phyloP scores from a whole-genome alignment of 768 basidiomycete genomes.

The Termitomyces sp. region DNA sequence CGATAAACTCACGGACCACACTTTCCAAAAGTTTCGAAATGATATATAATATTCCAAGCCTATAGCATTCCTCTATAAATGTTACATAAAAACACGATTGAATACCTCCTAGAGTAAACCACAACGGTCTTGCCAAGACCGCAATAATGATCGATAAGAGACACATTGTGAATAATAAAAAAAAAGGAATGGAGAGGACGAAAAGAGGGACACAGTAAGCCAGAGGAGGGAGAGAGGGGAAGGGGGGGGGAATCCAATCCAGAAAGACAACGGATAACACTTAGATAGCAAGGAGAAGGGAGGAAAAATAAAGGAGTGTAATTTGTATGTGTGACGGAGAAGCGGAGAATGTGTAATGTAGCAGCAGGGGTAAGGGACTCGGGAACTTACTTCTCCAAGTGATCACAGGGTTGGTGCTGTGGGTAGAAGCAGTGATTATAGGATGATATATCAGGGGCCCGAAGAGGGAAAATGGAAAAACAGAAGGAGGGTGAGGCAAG shows the following conservation, averaged over 20 bases:
- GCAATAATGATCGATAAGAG: conserved; percentile 10
- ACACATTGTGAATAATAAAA: conserved; percentile 12
- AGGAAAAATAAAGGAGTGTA: conserved; percentile 12
- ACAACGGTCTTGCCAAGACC: conserved; percentile 27
- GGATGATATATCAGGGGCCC: conserved; percentile 1
- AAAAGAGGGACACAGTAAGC: conserved; percentile 14
- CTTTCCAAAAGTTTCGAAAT: not conserved
- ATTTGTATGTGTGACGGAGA: conserved; percentile 1
- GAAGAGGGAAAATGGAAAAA: not conserved
- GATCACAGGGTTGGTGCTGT: not conserved
- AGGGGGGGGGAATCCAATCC: conserved; percentile 14
- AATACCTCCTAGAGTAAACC: conserved; percentile 28
- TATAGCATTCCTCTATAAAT: conserved; percentile 37
- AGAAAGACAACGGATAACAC: conserved; percentile 26
- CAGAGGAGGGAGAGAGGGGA: conserved; percentile 4
- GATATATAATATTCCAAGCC: conserved; percentile 19
- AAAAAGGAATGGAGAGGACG: conserved; percentile 16
- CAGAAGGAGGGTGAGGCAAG: conserved; percentile 7
- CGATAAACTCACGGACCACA: not conserved
- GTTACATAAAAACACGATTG: conserved; percentile 29
- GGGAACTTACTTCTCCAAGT: conserved; percentile 9
- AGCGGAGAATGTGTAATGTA: not conserved
- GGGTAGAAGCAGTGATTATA: conserved; percentile 1
- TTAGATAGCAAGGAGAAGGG: conserved; percentile 22
- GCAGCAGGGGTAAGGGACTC: not conserved